phyloP scores from a whole-genome alignment of 768 basidiomycete species.

The Trametes sanguinea region DNA sequence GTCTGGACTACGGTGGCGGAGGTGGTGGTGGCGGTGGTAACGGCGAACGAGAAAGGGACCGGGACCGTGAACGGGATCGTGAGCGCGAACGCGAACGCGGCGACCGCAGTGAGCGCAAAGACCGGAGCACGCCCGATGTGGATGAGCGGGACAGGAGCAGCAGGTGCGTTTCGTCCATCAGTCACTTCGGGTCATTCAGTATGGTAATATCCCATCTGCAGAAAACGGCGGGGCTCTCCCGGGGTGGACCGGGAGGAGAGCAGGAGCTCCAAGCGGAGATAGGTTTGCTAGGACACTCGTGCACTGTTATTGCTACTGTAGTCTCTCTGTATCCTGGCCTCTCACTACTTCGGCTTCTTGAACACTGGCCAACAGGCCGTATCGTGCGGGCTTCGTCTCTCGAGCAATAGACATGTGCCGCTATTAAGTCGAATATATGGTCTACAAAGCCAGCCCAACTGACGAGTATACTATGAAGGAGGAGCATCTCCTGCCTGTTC shows the following conservation, averaged over 20 bases:
- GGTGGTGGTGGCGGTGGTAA: conserved; percentile 26
- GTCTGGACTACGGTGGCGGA: conserved; percentile 80
- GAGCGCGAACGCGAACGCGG: conserved; percentile 25
- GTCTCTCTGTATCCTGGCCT: background rate
- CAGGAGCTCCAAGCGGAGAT: conserved; percentile 69
- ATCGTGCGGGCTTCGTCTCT: background rate
- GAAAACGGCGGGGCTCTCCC: conserved; percentile 78
- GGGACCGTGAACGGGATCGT: conserved; percentile 17
- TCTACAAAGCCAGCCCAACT: conserved; percentile 6
- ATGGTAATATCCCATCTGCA: conserved; percentile 30
- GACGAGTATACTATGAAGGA: conserved; percentile 10
- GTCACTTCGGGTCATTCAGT: background rate
- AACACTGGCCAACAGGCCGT: background rate
- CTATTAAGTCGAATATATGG: conserved; percentile 18
- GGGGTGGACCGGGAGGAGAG: conserved; percentile 54
- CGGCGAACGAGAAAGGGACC: conserved; percentile 26
- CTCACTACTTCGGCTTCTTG: background rate
- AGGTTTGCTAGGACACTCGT: background rate
- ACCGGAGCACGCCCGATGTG: conserved; percentile 53
- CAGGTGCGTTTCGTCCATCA: conserved; percentile 43
- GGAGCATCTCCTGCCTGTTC: conserved; percentile 12
- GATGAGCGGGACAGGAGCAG: conserved; percentile 63
- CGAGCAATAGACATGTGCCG: background rate
- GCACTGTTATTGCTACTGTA: background rate
- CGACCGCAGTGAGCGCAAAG: conserved; percentile 34